These are phyloP conservation scores for Infundibulicybe gibba DNA, from an alignment of 768 basidiomycete species.

Conservation along the genomic window DNA sequence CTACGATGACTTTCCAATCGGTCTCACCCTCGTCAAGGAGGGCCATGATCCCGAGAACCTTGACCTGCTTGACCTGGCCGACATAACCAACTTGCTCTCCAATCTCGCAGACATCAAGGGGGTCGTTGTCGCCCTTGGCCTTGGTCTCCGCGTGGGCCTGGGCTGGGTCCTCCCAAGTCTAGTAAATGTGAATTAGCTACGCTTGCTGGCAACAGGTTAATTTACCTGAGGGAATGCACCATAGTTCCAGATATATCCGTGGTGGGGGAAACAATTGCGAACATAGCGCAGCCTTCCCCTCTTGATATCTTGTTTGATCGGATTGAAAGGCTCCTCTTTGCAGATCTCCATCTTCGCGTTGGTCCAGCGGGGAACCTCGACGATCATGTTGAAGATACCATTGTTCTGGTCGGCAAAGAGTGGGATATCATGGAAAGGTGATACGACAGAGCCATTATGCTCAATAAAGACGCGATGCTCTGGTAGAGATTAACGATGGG, in stretches of 20 bases:
- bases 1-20: slow-evolving; percentile 99
- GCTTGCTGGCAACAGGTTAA: neutral
- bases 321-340: slow-evolving; percentile 98
- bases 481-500: slow-evolving; percentile 29
- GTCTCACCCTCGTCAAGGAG: slow-evolving; percentile 99
- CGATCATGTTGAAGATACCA: slow-evolving; percentile 98
- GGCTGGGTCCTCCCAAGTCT: slow-evolving; percentile 99
- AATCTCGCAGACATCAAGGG: slow-evolving; percentile 99
- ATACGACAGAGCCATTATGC: slow-evolving; percentile 79
- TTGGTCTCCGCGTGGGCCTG: slow-evolving; percentile 92
- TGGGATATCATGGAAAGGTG: slow-evolving; percentile 94
- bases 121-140: slow-evolving; percentile 98
- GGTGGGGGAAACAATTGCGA: slow-evolving; percentile 99
- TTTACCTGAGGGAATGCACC: slow-evolving; percentile 96
- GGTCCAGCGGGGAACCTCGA: slow-evolving; percentile 98
- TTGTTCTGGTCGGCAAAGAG: slow-evolving; percentile 95
- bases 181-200: neutral
- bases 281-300: slow-evolving; percentile 95
- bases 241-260: slow-evolving; percentile 99
- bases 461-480: slow-evolving; percentile 97
- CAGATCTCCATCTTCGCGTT: slow-evolving; percentile 99
- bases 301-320: slow-evolving; percentile 99
- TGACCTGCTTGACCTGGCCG: slow-evolving; percentile 99
- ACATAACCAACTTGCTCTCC: slow-evolving; percentile 97
- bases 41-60: slow-evolving; percentile 99